A percentile compares a stretch with the other conserved stretches of the same genome.
These are phyloP conservation scores for Barnettozyma californica DNA, from an alignment of 805 yeast species.

Conservation along the genomic window DNA sequence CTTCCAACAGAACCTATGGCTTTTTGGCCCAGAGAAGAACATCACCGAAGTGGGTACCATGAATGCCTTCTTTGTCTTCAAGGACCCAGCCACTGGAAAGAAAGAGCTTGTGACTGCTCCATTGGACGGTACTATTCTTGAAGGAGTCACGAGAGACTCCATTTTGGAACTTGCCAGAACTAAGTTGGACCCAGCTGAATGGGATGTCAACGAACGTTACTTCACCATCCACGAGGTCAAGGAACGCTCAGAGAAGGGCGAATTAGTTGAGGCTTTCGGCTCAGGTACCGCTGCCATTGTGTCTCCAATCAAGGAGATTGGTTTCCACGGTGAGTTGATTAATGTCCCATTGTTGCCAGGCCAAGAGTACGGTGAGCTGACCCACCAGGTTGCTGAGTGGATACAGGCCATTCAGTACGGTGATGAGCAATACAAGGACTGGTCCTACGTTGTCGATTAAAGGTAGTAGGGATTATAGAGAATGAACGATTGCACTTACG, in stretches of 20 bases:
- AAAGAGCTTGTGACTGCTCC: constrained; percentile 95
- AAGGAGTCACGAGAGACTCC: constrained; percentile 95
- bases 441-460: constrained; percentile 34
- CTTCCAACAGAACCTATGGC: constrained; percentile 94
- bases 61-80: constrained; percentile 88
- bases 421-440: constrained; percentile 55
- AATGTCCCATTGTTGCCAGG: constrained; percentile 77
- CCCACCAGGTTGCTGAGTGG: constrained; percentile 78
- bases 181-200: constrained; percentile 66
- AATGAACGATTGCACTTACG: background rate
- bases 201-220: constrained; percentile 82
- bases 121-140: constrained; percentile 92
- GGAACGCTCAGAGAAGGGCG: constrained; percentile 72
- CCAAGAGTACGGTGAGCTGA: constrained; percentile 71
- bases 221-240: constrained; percentile 76
- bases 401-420: constrained; percentile 90
- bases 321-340: constrained; percentile 70
- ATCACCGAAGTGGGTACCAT: constrained; percentile 97
- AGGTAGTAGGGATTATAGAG: background rate
- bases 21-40: constrained; percentile 82
- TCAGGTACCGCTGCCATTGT: constrained; percentile 98
- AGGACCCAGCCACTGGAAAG: constrained; percentile 69
- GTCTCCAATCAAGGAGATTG: constrained; percentile 85
- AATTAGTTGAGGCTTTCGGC: constrained; percentile 91
- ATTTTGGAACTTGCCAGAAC: constrained; percentile 71